Base-by-base conservation (phyloP, 2,329 filamentous ascomycete species). In the Xylariaceae sp. region DNA sequence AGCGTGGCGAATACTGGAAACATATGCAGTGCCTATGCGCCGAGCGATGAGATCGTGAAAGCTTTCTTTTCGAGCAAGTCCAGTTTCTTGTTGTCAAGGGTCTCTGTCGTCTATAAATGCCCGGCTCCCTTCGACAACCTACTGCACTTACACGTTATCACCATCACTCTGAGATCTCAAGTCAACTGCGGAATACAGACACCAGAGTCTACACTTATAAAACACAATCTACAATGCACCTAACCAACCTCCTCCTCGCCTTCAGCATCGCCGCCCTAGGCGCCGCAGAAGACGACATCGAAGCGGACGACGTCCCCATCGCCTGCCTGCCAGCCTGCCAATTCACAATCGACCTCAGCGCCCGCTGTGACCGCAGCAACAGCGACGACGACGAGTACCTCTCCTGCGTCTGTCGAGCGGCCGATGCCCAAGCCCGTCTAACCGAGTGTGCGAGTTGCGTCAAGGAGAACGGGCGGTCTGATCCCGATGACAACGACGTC, bases 381-480 rank as follows among this genome's bases (percentile, higher is more conserved):
- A 5, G 51, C 35, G 51, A 50, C 30, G 65, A 67, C 35, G 44
- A 61, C 11, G 15, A 15, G 9, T 67, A 67, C 56, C 59, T 51
- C 2, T 30, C 54, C 6, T 67, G 65, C 30, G 63, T 65, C 18
- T 67, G 65, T n/a, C 34, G 15, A 1, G 59, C 60, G 1, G 10
- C 53, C 2, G 57, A 62, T 39, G 56, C 63, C 7, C 54, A 55
- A 30, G 18, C 39, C 30, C 60, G 53, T 39, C 17, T 66, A 41
- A 64, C 59, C 15, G 60, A 63, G 51, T 67, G 65, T 51, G 64
- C 65, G 5, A 62, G 57, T 23, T 66, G 65, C 47, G 54, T 66
- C 35, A 62, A 59, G 51, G 58, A 61, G 23, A 55, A 67, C 55
- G 53, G 58, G 9, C 53, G 34, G 41, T 47, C 44, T 0, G 60